phyloP scores from a whole-genome alignment of 768 basidiomycete genomes.

The Xerocomellus intermedius region DNA sequence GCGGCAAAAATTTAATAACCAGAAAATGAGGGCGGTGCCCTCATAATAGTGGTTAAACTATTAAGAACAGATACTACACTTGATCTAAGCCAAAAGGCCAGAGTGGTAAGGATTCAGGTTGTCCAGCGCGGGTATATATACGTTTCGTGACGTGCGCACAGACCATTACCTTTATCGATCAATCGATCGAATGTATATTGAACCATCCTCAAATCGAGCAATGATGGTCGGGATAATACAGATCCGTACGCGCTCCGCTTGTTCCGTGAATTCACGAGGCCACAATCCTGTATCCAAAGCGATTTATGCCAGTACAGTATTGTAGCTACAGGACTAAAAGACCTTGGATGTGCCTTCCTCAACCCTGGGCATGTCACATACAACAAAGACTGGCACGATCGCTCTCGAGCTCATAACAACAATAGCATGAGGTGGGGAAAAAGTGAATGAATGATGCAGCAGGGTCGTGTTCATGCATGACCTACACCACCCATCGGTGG shows the following conservation, averaged over 20 bases:
- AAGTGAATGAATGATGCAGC: conserved; percentile 8
- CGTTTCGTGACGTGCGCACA: conserved; percentile 7
- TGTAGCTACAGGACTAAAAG: conserved; percentile 28
- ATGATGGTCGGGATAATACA: too few species aligned
- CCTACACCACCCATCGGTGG: conserved; percentile 72
- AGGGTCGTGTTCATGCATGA: conserved; percentile 48
- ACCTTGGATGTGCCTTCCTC: conserved; percentile 6
- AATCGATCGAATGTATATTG: too few species aligned
- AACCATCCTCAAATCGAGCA: too few species aligned
- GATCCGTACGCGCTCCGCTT: neutral
- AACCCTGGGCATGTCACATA: conserved; percentile 23
- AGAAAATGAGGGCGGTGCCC: conserved; percentile 51
- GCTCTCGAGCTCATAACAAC: conserved; percentile 31
- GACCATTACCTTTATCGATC: conserved; percentile 11
- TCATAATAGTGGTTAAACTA: conserved; percentile 59
- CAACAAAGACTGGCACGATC: conserved; percentile 27
- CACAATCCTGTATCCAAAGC: conserved; percentile 23
- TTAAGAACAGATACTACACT: conserved; percentile 75
- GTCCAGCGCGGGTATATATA: conserved; percentile 10
- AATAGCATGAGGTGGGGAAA: conserved; percentile 10
- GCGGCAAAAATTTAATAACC: conserved; percentile 48
- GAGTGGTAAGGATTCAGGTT: conserved; percentile 13
- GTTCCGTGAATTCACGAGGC: neutral
- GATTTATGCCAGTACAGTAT: conserved; percentile 27
- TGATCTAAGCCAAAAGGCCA: conserved; percentile 73